phyloP scores from a whole-genome alignment of 768 basidiomycete genomes.

The Auricularia sp. region DNA sequence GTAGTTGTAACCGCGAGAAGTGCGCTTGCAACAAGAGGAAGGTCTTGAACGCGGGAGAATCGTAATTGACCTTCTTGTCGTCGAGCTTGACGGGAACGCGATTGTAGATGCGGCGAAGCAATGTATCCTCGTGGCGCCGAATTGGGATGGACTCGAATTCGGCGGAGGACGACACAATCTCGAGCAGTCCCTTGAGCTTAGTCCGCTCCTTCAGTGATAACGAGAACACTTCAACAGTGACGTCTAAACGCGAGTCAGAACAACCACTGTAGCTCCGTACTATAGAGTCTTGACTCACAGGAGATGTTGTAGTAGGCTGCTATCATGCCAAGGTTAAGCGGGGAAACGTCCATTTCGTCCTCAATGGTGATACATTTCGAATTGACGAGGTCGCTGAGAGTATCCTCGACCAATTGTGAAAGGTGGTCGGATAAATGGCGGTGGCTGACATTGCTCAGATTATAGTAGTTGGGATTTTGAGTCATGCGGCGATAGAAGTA shows the following conservation, averaged over 20 bases:
- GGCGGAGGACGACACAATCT: slow-evolving; percentile 93
- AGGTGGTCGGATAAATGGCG: slow-evolving; percentile 92
- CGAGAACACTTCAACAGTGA: slow-evolving; percentile 95
- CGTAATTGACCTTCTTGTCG: slow-evolving; percentile 62
- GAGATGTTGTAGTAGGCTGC: slow-evolving; percentile 94
- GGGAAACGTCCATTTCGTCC: slow-evolving; percentile 87
- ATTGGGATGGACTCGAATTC: slow-evolving; percentile 95
- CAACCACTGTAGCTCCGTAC: not conserved
- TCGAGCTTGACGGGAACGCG: slow-evolving; percentile 90
- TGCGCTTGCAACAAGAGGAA: slow-evolving; percentile 95
- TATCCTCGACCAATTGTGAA: slow-evolving; percentile 91
- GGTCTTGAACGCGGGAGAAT: slow-evolving; percentile 95
- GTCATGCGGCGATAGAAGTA: slow-evolving; percentile 97
- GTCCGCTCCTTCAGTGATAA: slow-evolving; percentile 92
- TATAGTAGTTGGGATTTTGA: slow-evolving; percentile 94
- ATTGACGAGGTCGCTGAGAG: slow-evolving; percentile 79
- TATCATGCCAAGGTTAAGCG: slow-evolving; percentile 96
- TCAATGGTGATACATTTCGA: slow-evolving; percentile 93
- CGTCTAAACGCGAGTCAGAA: slow-evolving; percentile 41
- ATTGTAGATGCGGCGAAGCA: slow-evolving; percentile 86
- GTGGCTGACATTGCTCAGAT: slow-evolving; percentile 89
- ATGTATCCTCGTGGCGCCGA: slow-evolving; percentile 79
- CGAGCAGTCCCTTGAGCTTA: slow-evolving; percentile 91
- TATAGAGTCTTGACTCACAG: slow-evolving; percentile 37
- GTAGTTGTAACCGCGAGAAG: slow-evolving; percentile 86